Percentiles rank a stretch among this genome's conserved stretches.
These are phyloP conservation scores for Gloeopeniophorella convolvens DNA, from an alignment of 768 basidiomycete genomes.

Conservation along the genomic window DNA sequence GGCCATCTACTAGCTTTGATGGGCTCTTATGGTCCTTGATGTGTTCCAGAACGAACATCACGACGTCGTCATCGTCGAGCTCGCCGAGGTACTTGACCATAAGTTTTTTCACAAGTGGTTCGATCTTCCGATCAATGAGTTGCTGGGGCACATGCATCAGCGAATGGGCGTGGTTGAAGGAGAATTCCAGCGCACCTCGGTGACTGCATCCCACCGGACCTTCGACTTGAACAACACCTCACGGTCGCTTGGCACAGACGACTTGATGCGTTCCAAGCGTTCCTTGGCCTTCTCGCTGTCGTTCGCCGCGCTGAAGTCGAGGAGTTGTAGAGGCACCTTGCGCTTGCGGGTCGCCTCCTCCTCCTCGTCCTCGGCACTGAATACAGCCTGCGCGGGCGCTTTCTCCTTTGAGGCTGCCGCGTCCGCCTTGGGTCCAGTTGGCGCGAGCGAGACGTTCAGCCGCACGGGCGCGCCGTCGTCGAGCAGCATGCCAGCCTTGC, in stretches of 20 bases:
- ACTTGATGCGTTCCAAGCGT: slow-evolving; percentile 69
- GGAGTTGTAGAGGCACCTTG: slow-evolving; percentile 80
- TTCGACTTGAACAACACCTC: slow-evolving; percentile 77
- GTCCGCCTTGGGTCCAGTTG: slow-evolving; percentile 30
- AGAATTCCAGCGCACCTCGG: slow-evolving; percentile 53
- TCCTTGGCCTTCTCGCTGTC: slow-evolving; percentile 72
- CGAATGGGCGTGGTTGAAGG: background rate
- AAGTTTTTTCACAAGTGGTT: slow-evolving; percentile 73
- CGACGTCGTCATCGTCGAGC: slow-evolving; percentile 87
- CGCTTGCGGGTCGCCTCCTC: slow-evolving; percentile 72
- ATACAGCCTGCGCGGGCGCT: slow-evolving; percentile 50
- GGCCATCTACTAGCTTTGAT: slow-evolving; percentile 77
- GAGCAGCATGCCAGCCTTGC: slow-evolving; percentile 81
- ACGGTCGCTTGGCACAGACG: slow-evolving; percentile 68
- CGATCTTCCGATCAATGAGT: slow-evolving; percentile 80
- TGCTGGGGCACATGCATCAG: slow-evolving; percentile 37
- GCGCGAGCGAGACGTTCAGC: slow-evolving; percentile 68
- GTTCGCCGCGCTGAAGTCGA: slow-evolving; percentile 84
- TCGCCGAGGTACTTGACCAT: slow-evolving; percentile 89
- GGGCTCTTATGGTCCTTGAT: slow-evolving; percentile 86
- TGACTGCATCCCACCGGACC: slow-evolving; percentile 88
- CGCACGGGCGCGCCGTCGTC: slow-evolving; percentile 91
- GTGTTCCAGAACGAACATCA: slow-evolving; percentile 91
- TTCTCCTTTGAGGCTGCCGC: slow-evolving; percentile 38
- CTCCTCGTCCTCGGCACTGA: slow-evolving; percentile 85